phyloP scores from a whole-genome alignment of 2,329 filamentous ascomycete species.

The Colletotrichum phormii region DNA sequence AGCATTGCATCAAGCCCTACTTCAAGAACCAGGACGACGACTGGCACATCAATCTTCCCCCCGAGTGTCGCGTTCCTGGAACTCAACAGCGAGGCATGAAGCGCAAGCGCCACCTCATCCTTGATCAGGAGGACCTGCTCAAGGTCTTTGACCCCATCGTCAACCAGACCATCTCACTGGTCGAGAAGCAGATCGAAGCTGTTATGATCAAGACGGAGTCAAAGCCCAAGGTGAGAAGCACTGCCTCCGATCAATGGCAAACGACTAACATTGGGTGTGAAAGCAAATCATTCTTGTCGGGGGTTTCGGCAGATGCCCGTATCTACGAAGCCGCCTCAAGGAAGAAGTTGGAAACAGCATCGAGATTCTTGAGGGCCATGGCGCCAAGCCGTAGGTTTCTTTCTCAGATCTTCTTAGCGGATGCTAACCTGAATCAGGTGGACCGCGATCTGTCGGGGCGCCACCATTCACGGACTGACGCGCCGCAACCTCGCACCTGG shows the following conservation, averaged over 20 bases:
- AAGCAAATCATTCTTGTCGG: conserved; percentile 53
- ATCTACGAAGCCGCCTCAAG: conserved; percentile 42
- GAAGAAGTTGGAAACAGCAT: neutral
- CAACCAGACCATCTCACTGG: conserved; percentile 37
- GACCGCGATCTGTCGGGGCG: conserved; percentile 50
- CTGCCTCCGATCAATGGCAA: neutral
- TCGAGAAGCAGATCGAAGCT: conserved; percentile 40
- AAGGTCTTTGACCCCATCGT: conserved; percentile 41
- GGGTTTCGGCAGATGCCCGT: conserved; percentile 49
- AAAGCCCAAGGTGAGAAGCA: conserved; percentile 42
- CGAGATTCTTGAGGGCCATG: conserved; percentile 45
- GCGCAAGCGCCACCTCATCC: neutral
- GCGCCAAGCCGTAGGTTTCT: conserved; percentile 48
- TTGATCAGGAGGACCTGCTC: conserved; percentile 37
- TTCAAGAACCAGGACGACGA: conserved; percentile 32
- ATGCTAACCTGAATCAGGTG: conserved; percentile 40
- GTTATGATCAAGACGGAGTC: conserved; percentile 34
- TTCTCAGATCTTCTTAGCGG: neutral
- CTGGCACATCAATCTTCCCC: conserved; percentile 40
- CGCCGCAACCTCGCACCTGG: neutral
- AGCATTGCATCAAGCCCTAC: conserved; percentile 40
- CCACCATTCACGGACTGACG: conserved; percentile 43
- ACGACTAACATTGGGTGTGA: neutral
- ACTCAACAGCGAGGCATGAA: neutral
- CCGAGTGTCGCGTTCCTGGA: neutral